These are phyloP conservation scores for Geopyxis carbonaria DNA, from an alignment of 495 filamentous ascomycete species.

Conservation along the genomic window DNA sequence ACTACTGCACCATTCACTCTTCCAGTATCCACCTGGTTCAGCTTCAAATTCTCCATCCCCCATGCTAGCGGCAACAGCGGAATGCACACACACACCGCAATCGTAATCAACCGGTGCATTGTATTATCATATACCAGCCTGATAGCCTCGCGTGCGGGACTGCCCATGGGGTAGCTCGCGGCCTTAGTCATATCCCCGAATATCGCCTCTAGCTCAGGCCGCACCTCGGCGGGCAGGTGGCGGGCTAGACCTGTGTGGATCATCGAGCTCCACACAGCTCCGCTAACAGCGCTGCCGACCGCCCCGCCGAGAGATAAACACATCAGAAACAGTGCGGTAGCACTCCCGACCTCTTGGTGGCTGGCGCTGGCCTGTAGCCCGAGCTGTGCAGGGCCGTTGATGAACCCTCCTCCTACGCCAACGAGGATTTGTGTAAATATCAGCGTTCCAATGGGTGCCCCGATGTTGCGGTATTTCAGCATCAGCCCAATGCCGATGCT, in stretches of 20 bases:
- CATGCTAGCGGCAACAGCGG: constrained; percentile 41
- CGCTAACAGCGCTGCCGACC: constrained; percentile 48
- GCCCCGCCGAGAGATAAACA: constrained; percentile 52
- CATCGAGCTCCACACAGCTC: constrained; percentile 46
- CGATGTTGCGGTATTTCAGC: constrained; percentile 40
- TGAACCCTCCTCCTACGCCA: constrained; percentile 47
- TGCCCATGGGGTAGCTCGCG: constrained; percentile 37
- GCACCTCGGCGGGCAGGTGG: constrained; percentile 34
- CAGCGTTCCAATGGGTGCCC: constrained; percentile 36
- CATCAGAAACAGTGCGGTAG: constrained; percentile 50
- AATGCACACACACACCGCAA: constrained; percentile 36
- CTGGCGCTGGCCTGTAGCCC: constrained; percentile 47
- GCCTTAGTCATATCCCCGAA: constrained; percentile 42
- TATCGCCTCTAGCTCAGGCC: constrained; percentile 32
- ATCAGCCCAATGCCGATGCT: constrained; percentile 45
- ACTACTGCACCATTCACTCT: constrained; percentile 1
- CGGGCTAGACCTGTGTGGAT: constrained; percentile 38
- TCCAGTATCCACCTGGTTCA: constrained; percentile 30
- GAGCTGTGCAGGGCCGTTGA: constrained; percentile 47
- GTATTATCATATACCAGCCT: constrained; percentile 45
- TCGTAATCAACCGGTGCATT: constrained; percentile 38
- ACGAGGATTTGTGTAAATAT: constrained; percentile 47
- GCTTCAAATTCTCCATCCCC: constrained; percentile 37
- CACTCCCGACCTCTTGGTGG: constrained; percentile 49
- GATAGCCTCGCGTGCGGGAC: constrained; percentile 38